Evolutionary conservation across 176 grass and related monocot genomes (phyloP), one percentile per base, ranked within the genome.

Genomic region (Musa acuminata): DNA sequence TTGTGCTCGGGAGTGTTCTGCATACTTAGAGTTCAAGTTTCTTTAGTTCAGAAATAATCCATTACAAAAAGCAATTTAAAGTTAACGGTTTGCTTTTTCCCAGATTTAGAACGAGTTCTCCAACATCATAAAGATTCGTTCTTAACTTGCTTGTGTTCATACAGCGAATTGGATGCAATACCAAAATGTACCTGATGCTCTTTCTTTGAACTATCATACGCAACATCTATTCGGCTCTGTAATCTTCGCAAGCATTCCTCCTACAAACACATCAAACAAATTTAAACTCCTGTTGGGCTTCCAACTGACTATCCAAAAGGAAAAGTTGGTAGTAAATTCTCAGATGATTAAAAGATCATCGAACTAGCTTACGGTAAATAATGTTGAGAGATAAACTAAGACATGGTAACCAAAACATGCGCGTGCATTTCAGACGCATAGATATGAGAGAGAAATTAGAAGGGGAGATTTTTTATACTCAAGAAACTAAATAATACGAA

Each of bases 201-300:
- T 64, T 67, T 88, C 62, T 88, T 96, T 59, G 79, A 80, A 81
- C 85, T 52, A 72, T 92, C 90, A 86, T 88, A 96, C 59, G 87
- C 72, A 80, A 96, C 85, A 85, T 96, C 87, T 79, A 96, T 90
- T 51, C 90, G 90, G 71, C 81, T 85, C 75, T 96, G 90, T 78
- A 96, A 83, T 79, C 90, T 92, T 74, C 79, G 83, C 57, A 96
- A 77, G 85, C 83, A 90, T 87, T 92, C 87, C 78, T 96, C 93
- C 93, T 92, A 79, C 13, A 85, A 48, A 48, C 58, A 8, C 5
- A 67, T 29, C 12, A 29, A 9, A 29, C 13, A 25, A 67, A 48
- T 43, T 8, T 29, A 29, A 75, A 60, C 52, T 58, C 26, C 12
- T 35, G 11, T 9, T 27, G 17, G 23, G 26, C 23, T 25, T 26